Evolutionary conservation across 306 rosid genomes (phyloP), one percentile per base, ranked within the genome.

Genomic region (Malus orientalis): DNA sequence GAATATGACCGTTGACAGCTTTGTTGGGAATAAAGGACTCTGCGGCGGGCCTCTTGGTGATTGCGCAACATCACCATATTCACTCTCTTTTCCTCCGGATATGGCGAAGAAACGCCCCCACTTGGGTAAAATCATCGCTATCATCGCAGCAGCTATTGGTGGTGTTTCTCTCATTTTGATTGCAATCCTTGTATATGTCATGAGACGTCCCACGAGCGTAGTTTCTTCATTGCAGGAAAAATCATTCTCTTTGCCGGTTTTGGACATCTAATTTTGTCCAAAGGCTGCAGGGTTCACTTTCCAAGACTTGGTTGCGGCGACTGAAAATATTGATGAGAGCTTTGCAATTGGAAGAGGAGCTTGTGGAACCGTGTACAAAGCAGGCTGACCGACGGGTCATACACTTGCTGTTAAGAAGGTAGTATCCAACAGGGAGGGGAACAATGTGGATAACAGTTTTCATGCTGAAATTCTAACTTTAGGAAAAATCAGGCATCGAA

Each of bases 331-430:
- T 63, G 87, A 91, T 44, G 91, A 93, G 14, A 84, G 88, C 74
- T 89, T 71, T 82, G 84, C 88, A 33, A 76, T 93, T 30, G 98
- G 98, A 47, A 87, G 84, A 65, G 98, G 98, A 79, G 97, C 92
- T 10, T 93, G 95, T 47, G 98, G 97, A 67, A 89, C 89, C 1
- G 98, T 91, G 63, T 93, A 93, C 69, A 93, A 88, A 83, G 97
- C 97, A 6, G 85, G 83, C 67, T 83, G 89, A 93, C 81, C 74
- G 19, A 76, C 84, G 4, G 89, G 89, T 5, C 76, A 54, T 73
- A 93, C 79, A n/a, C 68, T 93, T 76, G 97, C 98, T 67, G 95
- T 87, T 60, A 93, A 91, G 88, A 91, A 82, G 88, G 71, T 91
- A 58, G 86, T 79, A 62, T 93, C 98, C 57, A 88, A 85, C 84